Conservation (phyloP, 352 stramenopile species). For the Pythium plurisporium region DNA sequence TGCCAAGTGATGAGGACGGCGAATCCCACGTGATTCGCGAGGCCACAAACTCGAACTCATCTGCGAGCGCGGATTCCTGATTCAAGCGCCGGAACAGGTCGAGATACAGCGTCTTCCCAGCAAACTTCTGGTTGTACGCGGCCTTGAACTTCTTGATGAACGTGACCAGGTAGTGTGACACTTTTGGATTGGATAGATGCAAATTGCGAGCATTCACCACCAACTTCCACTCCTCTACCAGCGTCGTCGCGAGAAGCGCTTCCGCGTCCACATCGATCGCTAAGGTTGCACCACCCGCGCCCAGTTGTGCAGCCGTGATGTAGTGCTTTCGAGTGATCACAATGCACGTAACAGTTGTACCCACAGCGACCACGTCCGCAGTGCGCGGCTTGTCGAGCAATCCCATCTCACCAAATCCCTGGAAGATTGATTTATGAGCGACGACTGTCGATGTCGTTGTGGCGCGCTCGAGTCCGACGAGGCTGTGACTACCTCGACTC, state of each 20-base stretch:
- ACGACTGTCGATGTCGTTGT: conserved; percentile 27
- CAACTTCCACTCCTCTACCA: conserved; percentile 71
- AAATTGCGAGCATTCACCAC: conserved; percentile 54
- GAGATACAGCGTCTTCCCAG: conserved; percentile 68
- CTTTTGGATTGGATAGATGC: conserved; percentile 59
- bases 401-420: conserved; percentile 81
- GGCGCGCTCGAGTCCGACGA: not conserved
- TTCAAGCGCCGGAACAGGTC: conserved; percentile 64
- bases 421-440: conserved; percentile 51
- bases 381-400: conserved; percentile 55
- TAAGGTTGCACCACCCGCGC: not conserved
- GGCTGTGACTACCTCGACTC: no score
- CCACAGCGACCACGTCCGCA: conserved; percentile 41
- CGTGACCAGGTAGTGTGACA: conserved; percentile 59
- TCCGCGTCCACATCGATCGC: conserved; percentile 50
- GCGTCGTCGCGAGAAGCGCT: conserved; percentile 47
- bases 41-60: conserved; percentile 55
- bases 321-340: conserved; percentile 48
- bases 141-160: conserved; percentile 81
- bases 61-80: conserved; percentile 41
- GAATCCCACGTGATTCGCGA: conserved; percentile 53
- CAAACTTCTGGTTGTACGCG: conserved; percentile 71
- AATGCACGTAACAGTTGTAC: conserved; percentile 31
- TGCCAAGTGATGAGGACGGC: conserved; percentile 51
- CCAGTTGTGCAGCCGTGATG: conserved; percentile 36